Percentiles rank a stretch among this genome's conserved stretches.
Evolutionary conservation across 2,329 filamentous ascomycete genomes (phyloP).

Genomic region (Penicillium thymicola): DNA sequence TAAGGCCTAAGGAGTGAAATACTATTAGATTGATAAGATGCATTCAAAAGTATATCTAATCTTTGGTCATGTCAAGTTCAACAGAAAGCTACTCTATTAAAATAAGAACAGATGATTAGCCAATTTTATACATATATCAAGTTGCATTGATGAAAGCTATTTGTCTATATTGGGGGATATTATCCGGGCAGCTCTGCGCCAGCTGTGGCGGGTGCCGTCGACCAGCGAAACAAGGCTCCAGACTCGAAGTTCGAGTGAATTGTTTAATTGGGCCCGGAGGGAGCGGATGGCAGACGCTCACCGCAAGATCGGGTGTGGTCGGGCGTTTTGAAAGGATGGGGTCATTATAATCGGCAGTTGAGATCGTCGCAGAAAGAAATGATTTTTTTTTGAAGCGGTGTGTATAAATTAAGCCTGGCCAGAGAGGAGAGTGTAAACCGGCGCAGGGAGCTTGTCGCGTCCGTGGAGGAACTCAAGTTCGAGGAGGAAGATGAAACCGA

Average conservation of each 20-base stretch:
- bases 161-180: slow-evolving; percentile 15
- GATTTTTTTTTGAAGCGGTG: slow-evolving; percentile 3
- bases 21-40: neutral
- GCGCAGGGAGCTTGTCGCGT: slow-evolving; percentile 79
- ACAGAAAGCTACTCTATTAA: neutral
- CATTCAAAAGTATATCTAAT: neutral
- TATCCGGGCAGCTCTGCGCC: slow-evolving; percentile 14
- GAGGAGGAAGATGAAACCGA: slow-evolving; percentile 93
- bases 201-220: slow-evolving; percentile 5
- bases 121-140: slow-evolving; percentile 7
- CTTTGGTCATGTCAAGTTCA: neutral
- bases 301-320: slow-evolving; percentile 5
- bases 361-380: slow-evolving; percentile 9
- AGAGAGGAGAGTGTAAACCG: slow-evolving; percentile 77
- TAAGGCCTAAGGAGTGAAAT: slow-evolving; percentile 16
- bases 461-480: slow-evolving; percentile 93
- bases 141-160: slow-evolving; percentile 12
- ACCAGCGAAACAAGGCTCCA: slow-evolving; percentile 8
- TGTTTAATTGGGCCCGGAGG: neutral
- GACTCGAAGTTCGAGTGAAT: neutral
- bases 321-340: slow-evolving; percentile 3
- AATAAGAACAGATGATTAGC: neutral
- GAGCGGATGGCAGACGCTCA: neutral
- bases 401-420: slow-evolving; percentile 49
- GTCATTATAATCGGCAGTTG: slow-evolving; percentile 12